Percentiles rank a stretch among this genome's conserved stretches.
Conservation (phyloP, 2,329 filamentous ascomycete species). For the Chaetomium strumarium region DNA sequence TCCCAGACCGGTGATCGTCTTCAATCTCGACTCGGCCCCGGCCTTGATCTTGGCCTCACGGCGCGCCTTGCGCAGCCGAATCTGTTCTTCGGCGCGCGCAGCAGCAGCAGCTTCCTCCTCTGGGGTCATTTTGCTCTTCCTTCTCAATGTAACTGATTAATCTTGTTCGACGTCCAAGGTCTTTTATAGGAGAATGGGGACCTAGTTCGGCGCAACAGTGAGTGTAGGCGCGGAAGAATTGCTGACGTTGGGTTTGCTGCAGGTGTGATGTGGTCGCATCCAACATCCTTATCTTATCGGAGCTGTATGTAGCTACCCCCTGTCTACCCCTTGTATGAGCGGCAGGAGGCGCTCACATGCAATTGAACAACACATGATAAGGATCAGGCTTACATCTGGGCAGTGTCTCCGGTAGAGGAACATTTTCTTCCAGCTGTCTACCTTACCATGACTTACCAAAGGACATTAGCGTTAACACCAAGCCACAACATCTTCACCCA, state of each 20-base stretch:
- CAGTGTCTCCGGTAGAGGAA: too few relatives aligned
- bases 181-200: neutral
- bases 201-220: neutral
- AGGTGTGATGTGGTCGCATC: conserved; percentile 9
- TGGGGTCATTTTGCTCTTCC: conserved; percentile 23
- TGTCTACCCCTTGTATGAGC: neutral
- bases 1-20: conserved; percentile 68
- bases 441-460: too few relatives aligned
- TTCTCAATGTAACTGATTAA: neutral
- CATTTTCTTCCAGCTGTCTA: too few relatives aligned
- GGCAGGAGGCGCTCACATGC: neutral
- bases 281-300: conserved; percentile 23
- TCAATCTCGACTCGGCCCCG: conserved; percentile 62
- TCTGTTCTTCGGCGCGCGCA: conserved; percentile 56
- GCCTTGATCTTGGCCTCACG: conserved; percentile 73
- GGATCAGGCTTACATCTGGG: too few relatives aligned
- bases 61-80: conserved; percentile 70
- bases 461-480: too few relatives aligned
- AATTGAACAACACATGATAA: too few relatives aligned
- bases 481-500: too few relatives aligned
- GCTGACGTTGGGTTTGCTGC: conserved; percentile 9
- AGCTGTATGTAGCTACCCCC: neutral
- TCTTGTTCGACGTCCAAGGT: neutral
- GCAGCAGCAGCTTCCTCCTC: conserved; percentile 39
- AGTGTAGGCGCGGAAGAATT: neutral